Percentiles rank a stretch among this genome's conserved stretches.
phyloP scores from a whole-genome alignment of 768 basidiomycete species.

The Xerocomellus intermedius region DNA sequence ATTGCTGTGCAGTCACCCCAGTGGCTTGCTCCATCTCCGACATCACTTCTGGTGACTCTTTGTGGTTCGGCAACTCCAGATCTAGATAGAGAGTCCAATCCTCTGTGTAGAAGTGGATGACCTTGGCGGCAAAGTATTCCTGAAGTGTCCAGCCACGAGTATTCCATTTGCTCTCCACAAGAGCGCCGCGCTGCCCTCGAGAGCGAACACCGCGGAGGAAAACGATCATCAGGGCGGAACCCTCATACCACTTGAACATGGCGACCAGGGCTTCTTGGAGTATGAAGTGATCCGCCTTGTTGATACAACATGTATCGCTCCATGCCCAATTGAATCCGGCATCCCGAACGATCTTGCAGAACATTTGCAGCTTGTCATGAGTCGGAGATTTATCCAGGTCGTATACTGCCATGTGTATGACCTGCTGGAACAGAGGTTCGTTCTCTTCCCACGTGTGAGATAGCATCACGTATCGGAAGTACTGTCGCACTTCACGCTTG shows the following conservation, averaged over 20 bases:
- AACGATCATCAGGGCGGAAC: neutral
- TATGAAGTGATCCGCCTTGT: neutral
- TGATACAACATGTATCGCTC: neutral
- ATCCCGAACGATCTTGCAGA: neutral
- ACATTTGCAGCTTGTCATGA: neutral
- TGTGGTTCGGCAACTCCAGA: too few species aligned
- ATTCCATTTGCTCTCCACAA: neutral
- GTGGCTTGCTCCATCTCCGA: neutral
- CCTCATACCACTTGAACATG: neutral
- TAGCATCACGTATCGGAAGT: neutral
- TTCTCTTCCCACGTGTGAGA: neutral
- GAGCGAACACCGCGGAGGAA: neutral
- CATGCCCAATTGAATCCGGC: neutral
- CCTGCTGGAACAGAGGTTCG: neutral
- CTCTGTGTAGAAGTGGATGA: too few species aligned
- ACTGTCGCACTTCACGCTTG: neutral
- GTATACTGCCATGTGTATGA: too few species aligned
- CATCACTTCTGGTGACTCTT: too few species aligned
- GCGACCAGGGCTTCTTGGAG: neutral
- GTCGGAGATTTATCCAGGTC: too few species aligned
- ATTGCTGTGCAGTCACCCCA: neutral
- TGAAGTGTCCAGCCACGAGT: neutral
- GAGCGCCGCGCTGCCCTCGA: neutral
- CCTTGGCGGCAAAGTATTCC: neutral
- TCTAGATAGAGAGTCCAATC: too few species aligned